Conservation (phyloP, 1,139 yeast genomes). For the Candida buenavistaensis region DNA sequence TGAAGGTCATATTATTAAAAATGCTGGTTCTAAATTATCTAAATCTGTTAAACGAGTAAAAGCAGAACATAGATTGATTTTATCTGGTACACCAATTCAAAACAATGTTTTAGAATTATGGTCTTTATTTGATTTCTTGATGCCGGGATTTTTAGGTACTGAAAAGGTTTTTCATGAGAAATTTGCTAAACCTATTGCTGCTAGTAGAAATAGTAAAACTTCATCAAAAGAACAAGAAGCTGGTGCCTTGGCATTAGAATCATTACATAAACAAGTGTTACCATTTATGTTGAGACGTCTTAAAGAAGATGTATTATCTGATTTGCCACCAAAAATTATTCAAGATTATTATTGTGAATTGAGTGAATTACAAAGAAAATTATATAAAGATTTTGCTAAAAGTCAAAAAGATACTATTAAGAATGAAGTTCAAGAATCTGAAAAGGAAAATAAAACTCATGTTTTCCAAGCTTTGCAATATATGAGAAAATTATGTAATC, state of each 20-base stretch:
- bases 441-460: conserved; percentile 71
- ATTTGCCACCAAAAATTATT: conserved; percentile 95
- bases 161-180: conserved; percentile 93
- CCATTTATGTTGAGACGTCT: conserved; percentile 96
- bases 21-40: conserved; percentile 83
- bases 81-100: conserved; percentile 98
- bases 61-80: conserved; percentile 86
- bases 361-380: conserved; percentile 82
- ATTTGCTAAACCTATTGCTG: conserved; percentile 96
- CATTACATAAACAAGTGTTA: conserved; percentile 91
- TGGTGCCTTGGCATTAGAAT: conserved; percentile 94
- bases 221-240: conserved; percentile 96
- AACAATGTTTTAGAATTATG: conserved; percentile 94
- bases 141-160: conserved; percentile 98
- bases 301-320: conserved; percentile 94
- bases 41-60: conserved; percentile 78
- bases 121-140: conserved; percentile 95
- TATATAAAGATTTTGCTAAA: conserved; percentile 88
- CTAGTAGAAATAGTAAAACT: conserved; percentile 85
- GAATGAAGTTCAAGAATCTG: conserved; percentile 52
- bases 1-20: conserved; percentile 97
- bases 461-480: conserved; percentile 97
- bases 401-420: conserved; percentile 77
- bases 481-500: conserved; percentile 96
- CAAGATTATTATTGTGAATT: conserved; percentile 98